These are phyloP conservation scores for Syzygium jambos DNA, from an alignment of 345 rosid genomes.

Conservation along the genomic window DNA sequence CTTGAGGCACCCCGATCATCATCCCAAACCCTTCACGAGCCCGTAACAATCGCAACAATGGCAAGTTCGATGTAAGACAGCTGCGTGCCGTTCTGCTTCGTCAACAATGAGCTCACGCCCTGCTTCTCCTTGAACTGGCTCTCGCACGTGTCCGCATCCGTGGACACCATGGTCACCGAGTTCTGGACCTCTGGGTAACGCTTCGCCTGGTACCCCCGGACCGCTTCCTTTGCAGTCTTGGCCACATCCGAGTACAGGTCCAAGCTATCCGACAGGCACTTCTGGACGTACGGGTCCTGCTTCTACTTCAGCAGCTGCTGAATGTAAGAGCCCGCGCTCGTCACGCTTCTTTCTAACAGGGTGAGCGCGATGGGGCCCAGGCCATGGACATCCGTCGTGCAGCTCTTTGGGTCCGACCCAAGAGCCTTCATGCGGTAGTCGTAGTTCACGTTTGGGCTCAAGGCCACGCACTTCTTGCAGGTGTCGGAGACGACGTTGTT, in stretches of 20 bases:
- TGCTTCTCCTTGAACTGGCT: slow-evolving; percentile 40
- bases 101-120: slow-evolving; percentile 28
- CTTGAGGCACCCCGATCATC: background rate
- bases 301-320: slow-evolving; percentile 13
- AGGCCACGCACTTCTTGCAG: slow-evolving; percentile 32
- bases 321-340: slow-evolving; percentile 18
- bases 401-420: slow-evolving; percentile 21
- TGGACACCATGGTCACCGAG: background rate
- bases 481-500: slow-evolving; percentile 1
- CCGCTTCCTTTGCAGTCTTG: slow-evolving; percentile 18
- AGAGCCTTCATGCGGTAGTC: slow-evolving; percentile 36
- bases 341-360: slow-evolving; percentile 37
- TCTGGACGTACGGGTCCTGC: slow-evolving; percentile 9
- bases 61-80: slow-evolving; percentile 41
- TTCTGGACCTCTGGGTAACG: background rate
- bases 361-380: slow-evolving; percentile 31
- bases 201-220: slow-evolving; percentile 20
- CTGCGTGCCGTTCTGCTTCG: slow-evolving; percentile 24
- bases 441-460: slow-evolving; percentile 33
- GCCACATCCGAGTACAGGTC: slow-evolving; percentile 28
- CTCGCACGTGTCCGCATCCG: slow-evolving; percentile 47
- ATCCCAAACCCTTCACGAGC: background rate
- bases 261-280: slow-evolving; percentile 39
- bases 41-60: slow-evolving; percentile 5
- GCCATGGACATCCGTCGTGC: slow-evolving; percentile 25